These are phyloP conservation scores for Daldinia concentrica DNA, from an alignment of 495 filamentous ascomycete genomes.

Conservation along the genomic window DNA sequence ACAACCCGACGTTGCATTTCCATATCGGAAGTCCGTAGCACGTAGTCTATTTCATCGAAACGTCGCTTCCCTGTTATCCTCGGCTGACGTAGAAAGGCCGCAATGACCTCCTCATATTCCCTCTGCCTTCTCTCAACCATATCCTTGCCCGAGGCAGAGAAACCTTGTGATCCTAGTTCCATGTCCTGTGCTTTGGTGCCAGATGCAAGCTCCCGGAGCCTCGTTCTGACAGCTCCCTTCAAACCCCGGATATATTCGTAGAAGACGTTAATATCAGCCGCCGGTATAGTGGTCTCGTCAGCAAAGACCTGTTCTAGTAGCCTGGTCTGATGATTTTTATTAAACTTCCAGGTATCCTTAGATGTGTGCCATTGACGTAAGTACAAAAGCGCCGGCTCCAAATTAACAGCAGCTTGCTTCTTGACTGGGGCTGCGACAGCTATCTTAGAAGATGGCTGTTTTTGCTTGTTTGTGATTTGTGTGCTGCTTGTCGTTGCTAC, in stretches of 20 bases:
- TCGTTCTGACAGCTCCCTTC: conserved; percentile 70
- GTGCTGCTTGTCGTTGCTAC: conserved; percentile 39
- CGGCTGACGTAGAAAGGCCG: conserved; percentile 51
- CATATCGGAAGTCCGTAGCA: conserved; percentile 54
- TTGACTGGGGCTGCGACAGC: conserved; percentile 36
- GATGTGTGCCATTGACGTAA: conserved; percentile 73
- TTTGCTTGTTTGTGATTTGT: conserved; percentile 46
- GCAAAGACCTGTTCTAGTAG: conserved; percentile 84
- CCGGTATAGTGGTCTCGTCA: conserved; percentile 67
- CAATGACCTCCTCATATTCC: conserved; percentile 66
- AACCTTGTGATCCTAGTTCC: conserved; percentile 54
- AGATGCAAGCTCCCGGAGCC: conserved; percentile 69
- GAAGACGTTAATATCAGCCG: conserved; percentile 69
- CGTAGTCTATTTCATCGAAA: conserved; percentile 59
- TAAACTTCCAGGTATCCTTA: conserved; percentile 85
- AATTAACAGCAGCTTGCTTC: conserved; percentile 51
- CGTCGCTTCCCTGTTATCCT: conserved; percentile 45
- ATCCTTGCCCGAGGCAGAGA: conserved; percentile 53
- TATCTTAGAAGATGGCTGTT: conserved; percentile 45
- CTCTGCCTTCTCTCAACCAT: conserved; percentile 54
- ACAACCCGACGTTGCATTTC: conserved; percentile 58
- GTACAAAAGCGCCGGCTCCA: conserved; percentile 75
- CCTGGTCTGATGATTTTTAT: conserved; percentile 84
- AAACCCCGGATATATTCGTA: conserved; percentile 76
- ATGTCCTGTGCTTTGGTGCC: conserved; percentile 62